phyloP scores from a whole-genome alignment of 345 rosid species.

The Brassica juncea region DNA sequence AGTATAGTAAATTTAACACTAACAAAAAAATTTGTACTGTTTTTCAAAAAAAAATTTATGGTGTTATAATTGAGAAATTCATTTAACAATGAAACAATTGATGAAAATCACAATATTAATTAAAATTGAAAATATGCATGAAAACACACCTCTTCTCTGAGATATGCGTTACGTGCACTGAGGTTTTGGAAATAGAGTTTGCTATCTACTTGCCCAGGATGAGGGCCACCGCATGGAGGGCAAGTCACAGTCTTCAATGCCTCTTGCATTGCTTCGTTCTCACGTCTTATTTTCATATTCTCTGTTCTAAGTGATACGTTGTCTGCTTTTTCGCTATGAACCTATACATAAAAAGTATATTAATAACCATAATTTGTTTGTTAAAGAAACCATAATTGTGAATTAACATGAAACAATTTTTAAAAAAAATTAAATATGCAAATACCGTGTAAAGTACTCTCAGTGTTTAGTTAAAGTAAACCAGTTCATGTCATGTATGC shows the following conservation, averaged over 20 bases:
- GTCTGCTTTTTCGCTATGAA: conserved; percentile 54
- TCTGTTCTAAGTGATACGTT: conserved; percentile 55
- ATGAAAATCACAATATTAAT: too few species aligned
- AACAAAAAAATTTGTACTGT: too few species aligned
- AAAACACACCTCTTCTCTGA: conserved; percentile 56
- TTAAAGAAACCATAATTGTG: too few species aligned
- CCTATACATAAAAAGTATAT: conserved; percentile 35
- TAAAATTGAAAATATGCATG: background rate
- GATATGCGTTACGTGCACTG: conserved; percentile 45
- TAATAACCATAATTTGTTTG: background rate
- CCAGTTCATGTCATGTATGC: background rate
- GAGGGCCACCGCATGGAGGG: conserved; percentile 73
- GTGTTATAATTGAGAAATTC: background rate
- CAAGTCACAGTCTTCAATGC: conserved; percentile 63
- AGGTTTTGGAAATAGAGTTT: conserved; percentile 40
- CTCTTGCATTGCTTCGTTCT: conserved; percentile 55
- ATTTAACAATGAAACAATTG: background rate
- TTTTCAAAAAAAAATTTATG: background rate
- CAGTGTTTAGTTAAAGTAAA: background rate
- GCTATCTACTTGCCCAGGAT: conserved; percentile 47
- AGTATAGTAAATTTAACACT: background rate
- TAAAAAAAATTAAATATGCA: too few species aligned
- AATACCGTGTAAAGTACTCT: background rate
- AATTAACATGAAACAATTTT: too few species aligned
- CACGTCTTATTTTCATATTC: conserved; percentile 47